phyloP scores from a whole-genome alignment of 2,329 filamentous ascomycete genomes.

The Penicillium sp. region DNA sequence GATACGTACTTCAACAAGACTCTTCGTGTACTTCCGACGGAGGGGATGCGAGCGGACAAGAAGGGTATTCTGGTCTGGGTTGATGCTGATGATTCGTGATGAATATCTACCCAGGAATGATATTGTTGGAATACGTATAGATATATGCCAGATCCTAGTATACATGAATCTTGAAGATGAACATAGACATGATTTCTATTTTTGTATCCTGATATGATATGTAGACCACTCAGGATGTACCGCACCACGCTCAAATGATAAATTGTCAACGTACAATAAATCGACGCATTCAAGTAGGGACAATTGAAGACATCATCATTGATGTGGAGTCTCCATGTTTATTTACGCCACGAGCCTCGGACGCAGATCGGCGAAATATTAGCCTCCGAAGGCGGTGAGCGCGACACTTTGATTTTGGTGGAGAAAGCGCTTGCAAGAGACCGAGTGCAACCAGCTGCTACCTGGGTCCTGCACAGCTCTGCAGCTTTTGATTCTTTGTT shows the following conservation, averaged over 20 bases:
- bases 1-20: conserved; percentile 94
- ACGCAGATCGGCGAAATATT: conserved; percentile 8
- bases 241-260: no score
- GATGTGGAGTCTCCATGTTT: no score
- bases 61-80: conserved; percentile 47
- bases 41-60: conserved; percentile 58
- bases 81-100: conserved; percentile 29
- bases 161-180: not conserved
- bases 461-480: not conserved
- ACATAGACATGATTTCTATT: not conserved
- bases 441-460: no score
- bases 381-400: conserved; percentile 15
- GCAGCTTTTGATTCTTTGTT: not conserved
- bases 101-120: not conserved
- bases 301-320: no score
- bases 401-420: conserved; percentile 4
- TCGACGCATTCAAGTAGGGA: no score
- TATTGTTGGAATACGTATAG: not conserved
- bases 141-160: not conserved
- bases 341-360: not conserved
- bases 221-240: no score
- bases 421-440: not conserved
- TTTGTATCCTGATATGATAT: not conserved
- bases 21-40: conserved; percentile 73
- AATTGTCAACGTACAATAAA: no score